Percentiles rank a stretch among this genome's conserved stretches.
These are phyloP conservation scores for Isatis tinctoria DNA, from an alignment of 345 rosid species.

Conservation along the genomic window DNA sequence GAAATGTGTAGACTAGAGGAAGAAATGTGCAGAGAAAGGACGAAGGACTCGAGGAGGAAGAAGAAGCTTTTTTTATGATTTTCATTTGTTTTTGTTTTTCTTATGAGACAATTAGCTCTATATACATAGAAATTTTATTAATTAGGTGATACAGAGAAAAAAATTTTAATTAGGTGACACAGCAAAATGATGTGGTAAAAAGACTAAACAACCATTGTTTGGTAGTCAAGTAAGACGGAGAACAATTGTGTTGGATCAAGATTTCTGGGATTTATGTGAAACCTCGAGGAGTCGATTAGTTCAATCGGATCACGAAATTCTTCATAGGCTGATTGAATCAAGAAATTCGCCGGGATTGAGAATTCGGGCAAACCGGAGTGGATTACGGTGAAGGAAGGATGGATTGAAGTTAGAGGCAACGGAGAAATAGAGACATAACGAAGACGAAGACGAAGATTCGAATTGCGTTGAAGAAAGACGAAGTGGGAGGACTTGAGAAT, in stretches of 20 bases:
- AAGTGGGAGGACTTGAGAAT: constrained; percentile 30
- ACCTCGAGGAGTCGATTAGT: constrained; percentile 28
- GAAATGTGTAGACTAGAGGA: too few relatives aligned
- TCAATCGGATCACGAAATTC: constrained; percentile 20
- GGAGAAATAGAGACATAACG: constrained; percentile 32
- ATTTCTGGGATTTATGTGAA: constrained; percentile 62
- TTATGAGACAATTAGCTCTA: too few relatives aligned
- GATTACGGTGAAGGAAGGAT: constrained; percentile 36
- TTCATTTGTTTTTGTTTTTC: too few relatives aligned
- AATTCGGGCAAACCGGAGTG: constrained; percentile 27
- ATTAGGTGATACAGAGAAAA: too few relatives aligned
- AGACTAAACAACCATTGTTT: too few relatives aligned
- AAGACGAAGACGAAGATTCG: constrained; percentile 12
- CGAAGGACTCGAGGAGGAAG: too few relatives aligned
- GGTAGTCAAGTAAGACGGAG: constrained; percentile 50
- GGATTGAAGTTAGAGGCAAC: constrained; percentile 68
- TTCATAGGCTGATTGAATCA: constrained; percentile 38
- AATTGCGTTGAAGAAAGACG: constrained; percentile 33
- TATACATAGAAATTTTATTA: too few relatives aligned
- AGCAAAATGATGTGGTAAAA: too few relatives aligned
- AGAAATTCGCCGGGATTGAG: constrained; percentile 36
- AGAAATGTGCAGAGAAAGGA: too few relatives aligned
- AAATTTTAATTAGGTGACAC: too few relatives aligned
- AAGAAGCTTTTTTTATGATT: too few relatives aligned
- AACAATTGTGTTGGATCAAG: constrained; percentile 60